Conservation (phyloP, 202 grass and related monocot genomes). For the Zoysia matrella region DNA sequence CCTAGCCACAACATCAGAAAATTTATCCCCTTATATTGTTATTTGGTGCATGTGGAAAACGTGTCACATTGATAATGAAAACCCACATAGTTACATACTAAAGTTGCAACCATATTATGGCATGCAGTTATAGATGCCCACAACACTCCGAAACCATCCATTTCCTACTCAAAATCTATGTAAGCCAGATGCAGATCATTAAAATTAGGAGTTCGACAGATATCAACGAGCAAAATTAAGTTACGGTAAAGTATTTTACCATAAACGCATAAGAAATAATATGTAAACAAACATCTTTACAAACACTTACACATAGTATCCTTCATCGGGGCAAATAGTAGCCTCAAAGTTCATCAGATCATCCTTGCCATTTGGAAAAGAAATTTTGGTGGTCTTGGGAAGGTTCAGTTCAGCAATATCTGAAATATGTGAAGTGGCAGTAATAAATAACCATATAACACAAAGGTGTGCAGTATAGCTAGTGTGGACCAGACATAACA, state of each 20-base stretch:
- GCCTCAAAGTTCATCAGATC: conserved; percentile 80
- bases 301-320: conserved; percentile 68
- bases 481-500: neutral
- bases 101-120: too few relatives aligned
- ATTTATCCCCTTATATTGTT: too few relatives aligned
- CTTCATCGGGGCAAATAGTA: conserved; percentile 66
- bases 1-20: too few relatives aligned
- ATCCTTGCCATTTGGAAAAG: conserved; percentile 72
- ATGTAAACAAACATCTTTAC: neutral
- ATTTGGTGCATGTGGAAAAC: too few relatives aligned
- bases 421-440: conserved; percentile 39
- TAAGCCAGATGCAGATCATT: too few relatives aligned
- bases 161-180: too few relatives aligned
- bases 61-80: too few relatives aligned
- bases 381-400: conserved; percentile 64
- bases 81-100: too few relatives aligned
- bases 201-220: too few relatives aligned
- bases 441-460: conserved; percentile 20
- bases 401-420: conserved; percentile 77
- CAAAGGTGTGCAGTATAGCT: neutral
- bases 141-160: too few relatives aligned
- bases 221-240: too few relatives aligned
- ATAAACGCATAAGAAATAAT: neutral
- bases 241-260: neutral
- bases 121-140: too few relatives aligned